These are phyloP conservation scores for Botryococcus braunii DNA, from an alignment of 163 green algal genomes.

Conservation along the genomic window DNA sequence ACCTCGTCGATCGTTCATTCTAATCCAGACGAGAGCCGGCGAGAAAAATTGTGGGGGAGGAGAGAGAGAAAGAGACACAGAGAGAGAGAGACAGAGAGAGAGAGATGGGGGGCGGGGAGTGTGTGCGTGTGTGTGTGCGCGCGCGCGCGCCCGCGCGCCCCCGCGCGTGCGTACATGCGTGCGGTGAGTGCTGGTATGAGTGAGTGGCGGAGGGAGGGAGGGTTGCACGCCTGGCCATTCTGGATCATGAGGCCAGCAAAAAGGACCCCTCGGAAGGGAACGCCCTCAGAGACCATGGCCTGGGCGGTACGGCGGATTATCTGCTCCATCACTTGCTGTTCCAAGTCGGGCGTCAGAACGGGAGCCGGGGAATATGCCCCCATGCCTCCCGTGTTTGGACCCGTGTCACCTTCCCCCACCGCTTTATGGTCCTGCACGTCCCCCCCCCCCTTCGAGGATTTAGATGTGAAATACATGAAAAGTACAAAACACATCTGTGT, in stretches of 20 bases:
- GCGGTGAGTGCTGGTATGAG: neutral
- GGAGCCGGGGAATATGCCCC: conserved; percentile 93
- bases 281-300: conserved; percentile 79
- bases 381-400: conserved; percentile 99
- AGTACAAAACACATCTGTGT: no score
- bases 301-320: conserved; percentile 81
- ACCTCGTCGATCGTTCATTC: no score
- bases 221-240: conserved; percentile 38
- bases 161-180: neutral
- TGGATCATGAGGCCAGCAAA: conserved; percentile 93
- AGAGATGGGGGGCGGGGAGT: neutral
- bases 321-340: conserved; percentile 71
- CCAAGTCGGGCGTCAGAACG: conserved; percentile 74
- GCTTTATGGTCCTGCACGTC: conserved; percentile 87
- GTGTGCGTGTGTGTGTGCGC: no score
- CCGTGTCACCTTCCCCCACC: conserved; percentile 87
- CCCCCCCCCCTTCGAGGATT: neutral
- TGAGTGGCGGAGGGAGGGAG: neutral
- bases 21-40: no score
- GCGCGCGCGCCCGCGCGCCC: no score
- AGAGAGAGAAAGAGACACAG: neutral
- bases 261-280: conserved; percentile 85
- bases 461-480: no score
- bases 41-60: no score
- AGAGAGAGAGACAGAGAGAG: neutral